phyloP scores from a whole-genome alignment of 768 basidiomycete species.

The Kwoniella botswanensis region DNA sequence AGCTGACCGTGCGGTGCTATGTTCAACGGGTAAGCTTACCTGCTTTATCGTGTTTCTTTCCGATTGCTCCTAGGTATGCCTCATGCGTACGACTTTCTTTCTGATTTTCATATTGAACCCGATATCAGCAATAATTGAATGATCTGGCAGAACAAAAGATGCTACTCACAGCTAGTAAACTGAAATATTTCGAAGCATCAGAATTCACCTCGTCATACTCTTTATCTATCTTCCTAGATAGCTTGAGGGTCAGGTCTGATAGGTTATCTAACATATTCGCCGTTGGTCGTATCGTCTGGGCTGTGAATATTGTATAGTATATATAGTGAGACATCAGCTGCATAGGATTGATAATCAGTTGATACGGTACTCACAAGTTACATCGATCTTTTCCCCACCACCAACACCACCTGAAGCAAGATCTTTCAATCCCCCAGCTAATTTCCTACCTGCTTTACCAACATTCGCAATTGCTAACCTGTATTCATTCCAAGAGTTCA shows the following conservation, averaged over 20 bases:
- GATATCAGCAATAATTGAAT: not conserved
- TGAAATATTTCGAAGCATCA: slow-evolving; percentile 30
- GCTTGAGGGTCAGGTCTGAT: slow-evolving; percentile 12
- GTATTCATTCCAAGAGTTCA: slow-evolving; percentile 26
- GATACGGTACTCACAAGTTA: slow-evolving; percentile 13
- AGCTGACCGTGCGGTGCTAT: not conserved
- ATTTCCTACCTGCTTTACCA: slow-evolving; percentile 17
- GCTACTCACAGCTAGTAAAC: slow-evolving; percentile 17
- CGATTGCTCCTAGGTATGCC: slow-evolving; percentile 20
- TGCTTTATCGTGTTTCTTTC: slow-evolving; percentile 30
- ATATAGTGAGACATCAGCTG: not conserved
- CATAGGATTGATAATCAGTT: not conserved
- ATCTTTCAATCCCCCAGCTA: slow-evolving; percentile 20
- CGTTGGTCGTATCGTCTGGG: slow-evolving; percentile 23
- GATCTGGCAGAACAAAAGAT: not conserved
- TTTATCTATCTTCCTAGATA: slow-evolving; percentile 22
- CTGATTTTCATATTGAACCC: not conserved
- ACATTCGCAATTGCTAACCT: slow-evolving; percentile 4
- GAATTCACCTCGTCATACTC: slow-evolving; percentile 25
- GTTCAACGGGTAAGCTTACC: slow-evolving; percentile 14
- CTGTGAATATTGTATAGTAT: slow-evolving; percentile 1
- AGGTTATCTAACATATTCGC: slow-evolving; percentile 15
- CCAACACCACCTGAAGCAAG: slow-evolving; percentile 8
- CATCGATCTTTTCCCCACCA: slow-evolving; percentile 20
- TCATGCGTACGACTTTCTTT: slow-evolving; percentile 28